Conservation (phyloP, 441 rosid genomes). For the Erodium trifolium region DNA sequence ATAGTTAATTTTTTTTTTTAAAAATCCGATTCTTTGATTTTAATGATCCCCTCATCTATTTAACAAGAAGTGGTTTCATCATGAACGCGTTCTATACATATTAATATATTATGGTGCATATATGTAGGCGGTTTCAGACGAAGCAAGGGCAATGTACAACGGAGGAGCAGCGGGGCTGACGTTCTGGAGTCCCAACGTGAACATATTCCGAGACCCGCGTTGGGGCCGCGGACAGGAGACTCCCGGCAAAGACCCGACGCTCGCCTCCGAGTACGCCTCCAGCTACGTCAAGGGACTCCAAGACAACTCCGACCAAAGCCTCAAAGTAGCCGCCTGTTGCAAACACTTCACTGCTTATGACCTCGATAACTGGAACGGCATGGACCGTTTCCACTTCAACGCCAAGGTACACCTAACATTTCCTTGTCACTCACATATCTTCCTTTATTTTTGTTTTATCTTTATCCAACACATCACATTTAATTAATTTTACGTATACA, state of each 20-base stretch:
- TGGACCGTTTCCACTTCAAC: conserved; percentile 79
- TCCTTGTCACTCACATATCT: too few relatives aligned
- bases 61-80: too few relatives aligned
- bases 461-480: too few relatives aligned
- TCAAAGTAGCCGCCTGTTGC: conserved; percentile 82
- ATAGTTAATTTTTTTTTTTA: too few relatives aligned
- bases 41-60: too few relatives aligned
- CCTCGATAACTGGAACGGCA: conserved; percentile 87
- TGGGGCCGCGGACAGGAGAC: conserved; percentile 99
- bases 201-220: conserved; percentile 82
- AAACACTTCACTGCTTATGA: conserved; percentile 94
- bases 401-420: conserved; percentile 38
- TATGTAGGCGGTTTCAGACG: conserved; percentile 87
- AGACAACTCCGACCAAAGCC: conserved; percentile 42
- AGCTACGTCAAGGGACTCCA: conserved; percentile 73
- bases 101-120: not conserved
- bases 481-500: too few relatives aligned
- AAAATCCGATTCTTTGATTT: too few relatives aligned
- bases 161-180: conserved; percentile 86
- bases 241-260: conserved; percentile 86
- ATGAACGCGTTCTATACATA: too few relatives aligned
- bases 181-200: conserved; percentile 93
- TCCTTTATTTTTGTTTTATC: too few relatives aligned
- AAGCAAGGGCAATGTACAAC: conserved; percentile 94
- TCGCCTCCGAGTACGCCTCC: conserved; percentile 68